Percentiles rank a stretch among this genome's conserved stretches.
Evolutionary conservation across 164 flowering plant species (phyloP).

Genomic region (Dillenia turbinata): DNA sequence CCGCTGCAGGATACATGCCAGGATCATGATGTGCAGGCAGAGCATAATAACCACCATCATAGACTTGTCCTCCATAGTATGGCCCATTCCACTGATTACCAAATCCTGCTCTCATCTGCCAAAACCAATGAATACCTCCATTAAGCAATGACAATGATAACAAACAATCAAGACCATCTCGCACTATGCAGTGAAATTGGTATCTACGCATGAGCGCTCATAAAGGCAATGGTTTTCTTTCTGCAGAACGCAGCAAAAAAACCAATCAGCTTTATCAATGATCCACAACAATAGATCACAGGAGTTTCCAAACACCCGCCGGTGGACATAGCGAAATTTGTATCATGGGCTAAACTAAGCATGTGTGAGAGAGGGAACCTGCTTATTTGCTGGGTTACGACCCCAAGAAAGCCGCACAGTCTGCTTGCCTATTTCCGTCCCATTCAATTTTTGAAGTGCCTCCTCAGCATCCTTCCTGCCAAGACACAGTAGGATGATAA

Average conservation of each 20-base stretch:
- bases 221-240: no score
- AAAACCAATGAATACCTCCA: not conserved
- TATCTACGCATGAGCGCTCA: no score
- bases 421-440: conserved; percentile 79
- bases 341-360: no score
- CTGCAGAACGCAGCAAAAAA: not conserved
- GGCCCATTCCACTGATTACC: conserved; percentile 69
- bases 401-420: conserved; percentile 97
- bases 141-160: no score
- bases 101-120: conserved; percentile 60
- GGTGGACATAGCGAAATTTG: no score
- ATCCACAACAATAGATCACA: not conserved
- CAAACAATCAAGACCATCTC: no score
- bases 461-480: conserved; percentile 78
- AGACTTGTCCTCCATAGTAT: conserved; percentile 70
- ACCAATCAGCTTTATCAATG: not conserved
- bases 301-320: no score
- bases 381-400: conserved; percentile 89
- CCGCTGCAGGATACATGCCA: conserved; percentile 60
- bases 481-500: conserved; percentile 1
- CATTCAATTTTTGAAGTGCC: conserved; percentile 75
- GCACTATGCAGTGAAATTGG: no score
- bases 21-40: conserved; percentile 68
- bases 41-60: conserved; percentile 78
- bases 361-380: conserved; percentile 28